These are phyloP conservation scores for Penicillium canariense DNA, from an alignment of 495 filamentous ascomycete species.

Conservation along the genomic window DNA sequence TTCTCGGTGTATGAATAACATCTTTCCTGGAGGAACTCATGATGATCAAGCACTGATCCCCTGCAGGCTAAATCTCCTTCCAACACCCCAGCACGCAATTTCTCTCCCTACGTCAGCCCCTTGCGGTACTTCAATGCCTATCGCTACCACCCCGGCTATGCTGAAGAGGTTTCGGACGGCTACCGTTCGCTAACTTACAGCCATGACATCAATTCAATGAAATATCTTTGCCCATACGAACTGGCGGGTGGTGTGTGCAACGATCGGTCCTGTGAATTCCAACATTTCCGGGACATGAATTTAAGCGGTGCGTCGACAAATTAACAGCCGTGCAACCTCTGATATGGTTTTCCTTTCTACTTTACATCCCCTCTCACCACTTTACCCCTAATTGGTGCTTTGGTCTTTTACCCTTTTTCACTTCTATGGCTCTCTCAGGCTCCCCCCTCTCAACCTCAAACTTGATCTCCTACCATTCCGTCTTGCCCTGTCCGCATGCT, in stretches of 20 bases:
- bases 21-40: conserved; percentile 10
- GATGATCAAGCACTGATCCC: conserved; percentile 21
- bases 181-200: conserved; percentile 91
- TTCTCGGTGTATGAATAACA: conserved; percentile 39
- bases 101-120: conserved; percentile 79
- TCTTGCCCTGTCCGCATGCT: conserved; percentile 51
- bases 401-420: conserved; percentile 10
- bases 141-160: conserved; percentile 79
- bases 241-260: conserved; percentile 74
- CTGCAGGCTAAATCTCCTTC: conserved; percentile 26
- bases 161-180: conserved; percentile 65
- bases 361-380: conserved; percentile 9
- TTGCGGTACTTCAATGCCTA: conserved; percentile 80
- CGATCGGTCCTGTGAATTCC: conserved; percentile 62
- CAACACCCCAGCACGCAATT: conserved; percentile 33
- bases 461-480: conserved; percentile 12
- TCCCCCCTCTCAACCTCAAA: conserved; percentile 15
- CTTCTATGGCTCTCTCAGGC: conserved; percentile 7
- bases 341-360: conserved; percentile 12
- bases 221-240: conserved; percentile 72
- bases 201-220: conserved; percentile 73
- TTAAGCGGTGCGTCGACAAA: conserved; percentile 73
- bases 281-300: conserved; percentile 77
- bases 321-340: conserved; percentile 33
- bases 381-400: conserved; percentile 11